A percentile compares a stretch with the other conserved stretches of the same genome.
These are phyloP conservation scores for Coffea humblotiana DNA, from an alignment of 305 asterid genomes.

Conservation along the genomic window DNA sequence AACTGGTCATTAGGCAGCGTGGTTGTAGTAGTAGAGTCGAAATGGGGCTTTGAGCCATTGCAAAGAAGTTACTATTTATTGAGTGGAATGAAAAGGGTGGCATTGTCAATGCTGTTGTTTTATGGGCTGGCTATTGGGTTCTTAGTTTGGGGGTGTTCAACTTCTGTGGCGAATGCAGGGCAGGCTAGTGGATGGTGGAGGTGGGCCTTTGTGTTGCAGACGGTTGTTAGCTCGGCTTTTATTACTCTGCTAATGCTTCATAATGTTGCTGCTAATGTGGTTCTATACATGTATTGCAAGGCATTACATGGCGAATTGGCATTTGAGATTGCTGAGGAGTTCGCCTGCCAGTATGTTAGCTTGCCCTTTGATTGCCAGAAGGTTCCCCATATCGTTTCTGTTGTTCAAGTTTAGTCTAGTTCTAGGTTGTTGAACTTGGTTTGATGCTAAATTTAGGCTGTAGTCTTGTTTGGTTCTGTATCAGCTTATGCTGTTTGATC, in stretches of 20 bases:
- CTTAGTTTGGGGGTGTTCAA: constrained; percentile 34
- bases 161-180: constrained; percentile 25
- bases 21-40: constrained; percentile 64
- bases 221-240: constrained; percentile 40
- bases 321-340: constrained; percentile 81
- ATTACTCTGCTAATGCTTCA: constrained; percentile 38
- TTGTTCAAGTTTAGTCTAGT: constrained; percentile 25
- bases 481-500: background rate
- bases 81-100: constrained; percentile 60
- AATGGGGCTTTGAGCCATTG: constrained; percentile 71
- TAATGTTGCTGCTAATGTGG: constrained; percentile 34
- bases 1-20: constrained; percentile 53
- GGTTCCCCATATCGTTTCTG: constrained; percentile 51
- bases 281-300: constrained; percentile 47
- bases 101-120: constrained; percentile 30
- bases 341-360: constrained; percentile 67
- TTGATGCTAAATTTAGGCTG: background rate
- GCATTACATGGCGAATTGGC: constrained; percentile 74
- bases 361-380: constrained; percentile 83
- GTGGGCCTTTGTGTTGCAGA: constrained; percentile 51
- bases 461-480: background rate
- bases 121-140: constrained; percentile 32
- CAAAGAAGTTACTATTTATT: constrained; percentile 59
- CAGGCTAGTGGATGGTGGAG: constrained; percentile 48
- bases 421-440: constrained; percentile 15